phyloP scores from a whole-genome alignment of 139 green algal species.

The Chlamydomonas sphaeroides region DNA sequence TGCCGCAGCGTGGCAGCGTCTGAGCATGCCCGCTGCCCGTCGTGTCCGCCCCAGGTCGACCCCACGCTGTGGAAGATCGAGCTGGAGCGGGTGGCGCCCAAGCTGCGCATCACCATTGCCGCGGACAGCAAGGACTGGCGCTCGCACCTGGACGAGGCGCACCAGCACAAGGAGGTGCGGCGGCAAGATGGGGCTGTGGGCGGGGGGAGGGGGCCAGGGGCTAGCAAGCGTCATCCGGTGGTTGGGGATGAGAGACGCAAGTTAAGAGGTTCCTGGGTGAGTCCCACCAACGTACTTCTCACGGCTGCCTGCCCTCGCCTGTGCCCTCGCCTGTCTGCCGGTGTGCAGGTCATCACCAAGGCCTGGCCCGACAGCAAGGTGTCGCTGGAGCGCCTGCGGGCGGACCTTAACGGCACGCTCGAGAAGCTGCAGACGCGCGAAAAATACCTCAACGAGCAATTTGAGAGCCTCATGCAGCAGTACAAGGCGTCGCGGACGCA shows the following conservation, averaged over 20 bases:
- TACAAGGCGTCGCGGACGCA: constrained; percentile 60
- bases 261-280: too few species aligned
- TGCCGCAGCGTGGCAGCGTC: too few species aligned
- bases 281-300: too few species aligned
- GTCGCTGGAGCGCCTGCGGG: constrained; percentile 58
- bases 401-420: constrained; percentile 63
- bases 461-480: constrained; percentile 69
- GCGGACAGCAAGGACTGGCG: constrained; percentile 81
- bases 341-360: constrained; percentile 50
- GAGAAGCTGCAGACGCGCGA: constrained; percentile 80
- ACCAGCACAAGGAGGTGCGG: constrained; percentile 61
- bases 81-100: constrained; percentile 77
- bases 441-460: constrained; percentile 76
- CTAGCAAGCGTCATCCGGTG: too few species aligned
- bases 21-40: too few species aligned
- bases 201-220: too few species aligned
- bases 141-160: constrained; percentile 75
- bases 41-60: constrained; percentile 59
- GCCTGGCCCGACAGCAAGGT: constrained; percentile 56
- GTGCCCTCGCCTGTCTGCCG: neutral
- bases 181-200: too few species aligned
- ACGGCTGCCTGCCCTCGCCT: too few species aligned
- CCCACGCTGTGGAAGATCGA: constrained; percentile 75
- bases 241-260: too few species aligned
- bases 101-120: constrained; percentile 68